Evolutionary conservation across 805 yeast species (phyloP).

Genomic region (Lipomyces sp.): DNA sequence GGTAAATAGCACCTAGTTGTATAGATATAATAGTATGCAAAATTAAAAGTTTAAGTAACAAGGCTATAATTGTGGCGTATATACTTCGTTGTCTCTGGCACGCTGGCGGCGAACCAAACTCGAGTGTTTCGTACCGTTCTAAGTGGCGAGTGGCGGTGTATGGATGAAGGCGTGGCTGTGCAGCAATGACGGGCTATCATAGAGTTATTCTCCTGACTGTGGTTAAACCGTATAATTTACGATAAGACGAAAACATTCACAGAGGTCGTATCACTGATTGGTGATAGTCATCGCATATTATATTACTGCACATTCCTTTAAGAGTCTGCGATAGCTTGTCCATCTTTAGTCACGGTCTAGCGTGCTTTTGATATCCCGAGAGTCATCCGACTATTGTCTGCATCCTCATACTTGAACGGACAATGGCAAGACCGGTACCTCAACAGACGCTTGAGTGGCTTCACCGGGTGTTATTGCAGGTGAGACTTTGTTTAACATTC

Average conservation of each 20-base stretch:
- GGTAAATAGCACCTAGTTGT: neutral
- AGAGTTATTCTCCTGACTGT: no score
- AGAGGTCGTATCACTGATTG: neutral
- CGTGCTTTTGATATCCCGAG: neutral
- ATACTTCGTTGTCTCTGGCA: no score
- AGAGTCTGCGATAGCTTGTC: neutral
- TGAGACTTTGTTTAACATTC: slow-evolving; percentile 31
- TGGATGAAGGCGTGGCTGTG: no score
- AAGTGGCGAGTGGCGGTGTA: no score
- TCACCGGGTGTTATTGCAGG: slow-evolving; percentile 58
- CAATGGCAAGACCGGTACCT: slow-evolving; percentile 45
- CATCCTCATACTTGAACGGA: neutral
- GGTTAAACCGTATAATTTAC: no score
- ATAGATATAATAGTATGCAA: neutral
- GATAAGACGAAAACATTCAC: neutral
- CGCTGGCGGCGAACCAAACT: no score
- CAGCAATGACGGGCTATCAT: no score
- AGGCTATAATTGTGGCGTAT: neutral
- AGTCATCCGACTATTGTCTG: neutral
- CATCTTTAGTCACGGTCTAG: neutral
- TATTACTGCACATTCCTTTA: neutral
- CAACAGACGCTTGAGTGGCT: slow-evolving; percentile 62
- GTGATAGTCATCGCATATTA: neutral
- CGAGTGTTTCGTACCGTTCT: no score
- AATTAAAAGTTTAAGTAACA: neutral